Base-by-base conservation (phyloP, 768 basidiomycete species). In the Amanita pallidorosea region DNA sequence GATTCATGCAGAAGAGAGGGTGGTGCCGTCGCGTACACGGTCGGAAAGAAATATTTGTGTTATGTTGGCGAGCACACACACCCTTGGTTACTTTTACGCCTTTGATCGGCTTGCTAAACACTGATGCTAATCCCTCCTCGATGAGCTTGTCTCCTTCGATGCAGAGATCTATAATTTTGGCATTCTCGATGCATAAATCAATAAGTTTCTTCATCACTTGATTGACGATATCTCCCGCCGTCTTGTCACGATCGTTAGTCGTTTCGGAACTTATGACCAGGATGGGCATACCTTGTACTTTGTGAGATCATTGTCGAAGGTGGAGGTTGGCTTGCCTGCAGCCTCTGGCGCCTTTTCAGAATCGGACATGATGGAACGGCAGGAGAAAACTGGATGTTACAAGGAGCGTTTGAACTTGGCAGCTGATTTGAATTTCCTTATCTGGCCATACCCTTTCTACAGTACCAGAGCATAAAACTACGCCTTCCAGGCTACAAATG, bases 71-170 rank as follows among this genome's bases (percentile, higher is more conserved):
- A 20, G 44, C 23, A 22, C 37, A 63, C 81, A 56, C 60, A 88
- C 94, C 94, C 71, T 95, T 96, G 67, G 68, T 62, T 51, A 91
- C 77, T 72, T 90, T 92, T 60, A 83, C 83, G 59, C 89, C 89
- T 69, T 94, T 94, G 58, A 88, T 79, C 49, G 76, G 54, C 69
- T 95, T 96, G 77, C 89, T 96, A 74, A 88, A 96, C 45, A 96
- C 85, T 27, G 75, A 80, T 45, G 76, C 80, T 23, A 88, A 87
- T 60, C 83, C 88, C 55, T 87, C 77, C 67, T 93, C 89, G 66
- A 98, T 73, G 65, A 94, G 80, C 68, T 85, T 89, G 76, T 98
- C 95, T 54, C 93, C 95, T 70, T 92, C 87, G 48, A 85, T 66
- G 65, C 92, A 96, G 47, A 98, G 79, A 70, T 96, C 91, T 69